Evolutionary conservation across 2,329 filamentous ascomycete genomes (phyloP).

Genomic region (Thielaviopsis ethacetica): DNA sequence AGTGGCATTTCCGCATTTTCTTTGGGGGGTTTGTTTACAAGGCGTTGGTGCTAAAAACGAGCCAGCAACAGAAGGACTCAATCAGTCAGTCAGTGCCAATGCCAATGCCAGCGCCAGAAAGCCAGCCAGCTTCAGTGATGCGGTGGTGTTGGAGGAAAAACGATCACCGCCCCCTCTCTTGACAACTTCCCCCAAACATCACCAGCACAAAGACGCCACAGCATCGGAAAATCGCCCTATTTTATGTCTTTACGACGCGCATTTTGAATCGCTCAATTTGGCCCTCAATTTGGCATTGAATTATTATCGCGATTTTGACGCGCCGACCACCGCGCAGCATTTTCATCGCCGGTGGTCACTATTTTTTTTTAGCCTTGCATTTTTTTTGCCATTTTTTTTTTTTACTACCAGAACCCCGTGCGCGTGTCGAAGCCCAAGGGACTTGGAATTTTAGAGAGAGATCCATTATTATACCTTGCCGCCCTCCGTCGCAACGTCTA

Average conservation of each 20-base stretch:
- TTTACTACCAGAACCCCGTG: neutral
- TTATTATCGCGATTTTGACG: slow-evolving; percentile 9
- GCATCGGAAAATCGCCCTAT: neutral
- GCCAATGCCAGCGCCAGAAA: neutral
- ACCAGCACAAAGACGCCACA: neutral
- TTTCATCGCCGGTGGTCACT: slow-evolving; percentile 4
- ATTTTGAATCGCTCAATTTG: neutral
- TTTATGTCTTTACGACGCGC: slow-evolving; percentile 3
- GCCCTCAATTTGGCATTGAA: neutral
- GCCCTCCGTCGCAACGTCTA: neutral
- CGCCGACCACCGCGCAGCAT: slow-evolving; percentile 6
- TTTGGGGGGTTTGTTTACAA: neutral
- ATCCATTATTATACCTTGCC: slow-evolving; percentile 1
- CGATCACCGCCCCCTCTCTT: slow-evolving; percentile 6
- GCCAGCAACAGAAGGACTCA: neutral
- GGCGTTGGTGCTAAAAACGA: neutral
- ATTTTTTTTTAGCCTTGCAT: neutral
- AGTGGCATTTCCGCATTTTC: neutral
- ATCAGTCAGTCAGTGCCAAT: too few species aligned
- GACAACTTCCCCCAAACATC: slow-evolving; percentile 11
- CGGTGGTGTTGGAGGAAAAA: slow-evolving; percentile 1
- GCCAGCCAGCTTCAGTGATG: neutral
- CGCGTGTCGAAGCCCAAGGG: neutral
- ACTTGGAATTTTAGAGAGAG: neutral
- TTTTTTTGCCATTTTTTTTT: neutral